Evolutionary conservation across 225 moss, liverwort and hornwort genomes (phyloP).

Genomic region (Neckera pumila): DNA sequence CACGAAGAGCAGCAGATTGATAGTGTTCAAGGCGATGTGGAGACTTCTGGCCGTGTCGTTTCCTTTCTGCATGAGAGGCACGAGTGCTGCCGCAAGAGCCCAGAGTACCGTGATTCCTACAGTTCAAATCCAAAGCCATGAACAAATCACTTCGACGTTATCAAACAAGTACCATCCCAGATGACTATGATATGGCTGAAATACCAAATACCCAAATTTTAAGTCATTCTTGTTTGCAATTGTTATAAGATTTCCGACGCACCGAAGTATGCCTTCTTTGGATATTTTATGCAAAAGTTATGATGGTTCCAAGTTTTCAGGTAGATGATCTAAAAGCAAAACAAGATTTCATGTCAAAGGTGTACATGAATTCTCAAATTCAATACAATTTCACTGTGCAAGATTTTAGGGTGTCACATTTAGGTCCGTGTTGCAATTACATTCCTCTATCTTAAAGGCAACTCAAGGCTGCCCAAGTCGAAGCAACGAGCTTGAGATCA

Average conservation of each 20-base stretch:
- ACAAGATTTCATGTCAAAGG: not conserved
- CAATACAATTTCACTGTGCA: not conserved
- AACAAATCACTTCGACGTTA: not conserved
- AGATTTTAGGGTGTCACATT: not conserved
- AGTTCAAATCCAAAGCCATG: not conserved
- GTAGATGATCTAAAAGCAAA: not conserved
- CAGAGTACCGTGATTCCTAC: constrained; percentile 77
- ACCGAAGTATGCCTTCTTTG: not conserved
- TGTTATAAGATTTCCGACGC: not conserved
- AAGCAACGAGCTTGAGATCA: not conserved
- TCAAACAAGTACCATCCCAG: not conserved
- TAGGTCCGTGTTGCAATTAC: not conserved
- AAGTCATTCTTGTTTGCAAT: not conserved
- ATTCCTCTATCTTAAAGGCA: not conserved
- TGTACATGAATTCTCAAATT: not conserved
- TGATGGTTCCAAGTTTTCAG: not conserved
- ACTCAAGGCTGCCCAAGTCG: not conserved
- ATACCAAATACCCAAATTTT: not conserved
- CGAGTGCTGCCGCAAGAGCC: constrained; percentile 82
- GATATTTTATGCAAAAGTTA: not conserved
- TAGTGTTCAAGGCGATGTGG: constrained; percentile 67
- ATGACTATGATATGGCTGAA: not conserved
- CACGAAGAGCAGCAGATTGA: constrained; percentile 64
- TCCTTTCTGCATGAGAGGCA: constrained; percentile 88
- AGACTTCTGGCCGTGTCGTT: constrained; percentile 69